A percentile compares a stretch with the other conserved stretches of the same genome.
phyloP scores from a whole-genome alignment of 164 flowering plant genomes.

The Umbellularia californica region DNA sequence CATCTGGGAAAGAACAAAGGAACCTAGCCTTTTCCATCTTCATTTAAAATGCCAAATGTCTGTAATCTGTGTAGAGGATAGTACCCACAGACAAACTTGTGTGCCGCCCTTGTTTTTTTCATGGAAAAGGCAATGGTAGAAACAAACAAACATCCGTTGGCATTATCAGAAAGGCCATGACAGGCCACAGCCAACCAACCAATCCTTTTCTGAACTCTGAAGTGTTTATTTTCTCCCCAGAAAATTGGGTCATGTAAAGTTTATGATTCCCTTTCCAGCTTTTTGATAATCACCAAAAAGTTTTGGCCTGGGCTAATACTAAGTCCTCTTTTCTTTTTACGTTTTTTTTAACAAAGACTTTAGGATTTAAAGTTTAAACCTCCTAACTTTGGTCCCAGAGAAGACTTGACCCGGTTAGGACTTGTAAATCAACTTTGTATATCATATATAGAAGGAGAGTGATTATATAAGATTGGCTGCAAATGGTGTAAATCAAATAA shows the following conservation, averaged over 20 bases:
- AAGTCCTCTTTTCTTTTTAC: too few relatives aligned
- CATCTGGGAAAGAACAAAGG: background rate
- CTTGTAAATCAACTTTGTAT: too few relatives aligned
- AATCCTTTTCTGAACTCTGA: background rate
- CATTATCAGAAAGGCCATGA: background rate
- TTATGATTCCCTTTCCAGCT: background rate
- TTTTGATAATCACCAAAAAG: too few relatives aligned
- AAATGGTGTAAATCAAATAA: too few relatives aligned
- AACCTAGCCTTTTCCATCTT: background rate
- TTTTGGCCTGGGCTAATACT: too few relatives aligned
- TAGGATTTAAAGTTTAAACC: too few relatives aligned
- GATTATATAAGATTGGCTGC: too few relatives aligned
- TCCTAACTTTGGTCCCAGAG: too few relatives aligned
- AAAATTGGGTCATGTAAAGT: background rate
- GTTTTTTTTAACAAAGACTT: too few relatives aligned
- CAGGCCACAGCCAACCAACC: background rate
- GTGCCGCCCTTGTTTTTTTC: background rate
- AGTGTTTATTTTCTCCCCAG: background rate
- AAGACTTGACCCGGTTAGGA: too few relatives aligned
- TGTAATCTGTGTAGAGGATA: background rate
- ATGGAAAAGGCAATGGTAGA: background rate
- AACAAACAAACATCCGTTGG: background rate
- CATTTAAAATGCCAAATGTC: conserved; percentile 1
- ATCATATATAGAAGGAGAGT: too few relatives aligned
- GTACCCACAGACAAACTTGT: background rate